Percentiles rank a stretch among this genome's conserved stretches.
Conservation (phyloP, 192 early-diverging fungal genomes). For the Phycomyces nitens region DNA sequence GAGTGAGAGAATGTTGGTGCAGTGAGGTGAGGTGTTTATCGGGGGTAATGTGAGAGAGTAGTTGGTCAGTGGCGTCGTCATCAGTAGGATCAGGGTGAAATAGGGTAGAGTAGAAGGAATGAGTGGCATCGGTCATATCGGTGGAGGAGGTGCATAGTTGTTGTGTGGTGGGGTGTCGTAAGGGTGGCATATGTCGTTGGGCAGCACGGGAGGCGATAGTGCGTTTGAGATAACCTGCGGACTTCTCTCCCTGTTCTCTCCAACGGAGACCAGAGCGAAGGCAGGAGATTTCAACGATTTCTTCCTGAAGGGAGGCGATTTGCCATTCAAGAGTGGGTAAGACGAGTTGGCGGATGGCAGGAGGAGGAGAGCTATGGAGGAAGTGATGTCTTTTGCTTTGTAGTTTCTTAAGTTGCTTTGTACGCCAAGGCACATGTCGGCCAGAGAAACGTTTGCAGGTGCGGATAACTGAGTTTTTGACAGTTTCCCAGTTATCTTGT, state of each 20-base stretch:
- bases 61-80: background rate
- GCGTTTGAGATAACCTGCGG: background rate
- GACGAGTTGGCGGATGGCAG: background rate
- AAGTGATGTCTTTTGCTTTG: background rate
- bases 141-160: background rate
- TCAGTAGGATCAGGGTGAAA: background rate
- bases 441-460: background rate
- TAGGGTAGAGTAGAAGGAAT: background rate
- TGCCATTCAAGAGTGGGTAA: background rate
- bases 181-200: background rate
- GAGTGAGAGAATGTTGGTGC: too few species aligned
- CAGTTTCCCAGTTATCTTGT: background rate
- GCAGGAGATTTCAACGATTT: background rate
- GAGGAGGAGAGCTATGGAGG: background rate
- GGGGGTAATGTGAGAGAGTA: background rate
- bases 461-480: background rate
- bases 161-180: background rate
- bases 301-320: background rate
- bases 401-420: background rate
- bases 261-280: background rate
- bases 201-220: background rate
- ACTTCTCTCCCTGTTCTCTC: background rate
- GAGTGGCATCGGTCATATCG: background rate
- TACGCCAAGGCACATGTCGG: background rate
- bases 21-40: background rate